Percentiles rank a stretch among this genome's conserved stretches.
Conservation (phyloP, 257 asterid species). For the Gynochthodes officinalis region DNA sequence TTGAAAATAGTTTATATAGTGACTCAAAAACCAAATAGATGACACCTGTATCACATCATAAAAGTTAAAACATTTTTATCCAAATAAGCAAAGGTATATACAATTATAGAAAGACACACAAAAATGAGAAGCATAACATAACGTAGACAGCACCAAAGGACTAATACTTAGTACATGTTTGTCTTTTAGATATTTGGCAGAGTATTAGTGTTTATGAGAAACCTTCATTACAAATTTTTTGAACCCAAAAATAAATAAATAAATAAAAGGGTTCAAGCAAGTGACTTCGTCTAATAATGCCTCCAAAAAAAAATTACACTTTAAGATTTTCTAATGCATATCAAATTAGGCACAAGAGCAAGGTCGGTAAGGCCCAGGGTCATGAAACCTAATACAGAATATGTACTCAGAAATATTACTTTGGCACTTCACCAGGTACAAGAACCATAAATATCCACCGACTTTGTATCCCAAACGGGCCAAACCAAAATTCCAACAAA, state of each 20-base stretch:
- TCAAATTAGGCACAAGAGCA: background rate
- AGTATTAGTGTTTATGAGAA: too few species aligned
- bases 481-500: background rate
- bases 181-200: too few species aligned
- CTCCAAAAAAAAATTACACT: background rate
- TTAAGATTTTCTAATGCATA: background rate
- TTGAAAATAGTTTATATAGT: background rate
- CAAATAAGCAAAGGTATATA: background rate
- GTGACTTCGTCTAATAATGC: background rate
- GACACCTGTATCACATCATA: background rate
- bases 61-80: background rate
- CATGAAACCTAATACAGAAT: background rate
- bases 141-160: background rate
- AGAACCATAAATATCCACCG: background rate
- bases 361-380: background rate
- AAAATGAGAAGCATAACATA: background rate
- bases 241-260: too few species aligned
- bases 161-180: background rate
- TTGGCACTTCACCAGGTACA: background rate
- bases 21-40: background rate
- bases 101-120: background rate
- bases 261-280: background rate
- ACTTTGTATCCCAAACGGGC: background rate
- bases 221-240: too few species aligned
- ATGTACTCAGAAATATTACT: background rate